Conservation (phyloP, 176 grass and related monocot genomes). For the Oryza longistaminata region DNA sequence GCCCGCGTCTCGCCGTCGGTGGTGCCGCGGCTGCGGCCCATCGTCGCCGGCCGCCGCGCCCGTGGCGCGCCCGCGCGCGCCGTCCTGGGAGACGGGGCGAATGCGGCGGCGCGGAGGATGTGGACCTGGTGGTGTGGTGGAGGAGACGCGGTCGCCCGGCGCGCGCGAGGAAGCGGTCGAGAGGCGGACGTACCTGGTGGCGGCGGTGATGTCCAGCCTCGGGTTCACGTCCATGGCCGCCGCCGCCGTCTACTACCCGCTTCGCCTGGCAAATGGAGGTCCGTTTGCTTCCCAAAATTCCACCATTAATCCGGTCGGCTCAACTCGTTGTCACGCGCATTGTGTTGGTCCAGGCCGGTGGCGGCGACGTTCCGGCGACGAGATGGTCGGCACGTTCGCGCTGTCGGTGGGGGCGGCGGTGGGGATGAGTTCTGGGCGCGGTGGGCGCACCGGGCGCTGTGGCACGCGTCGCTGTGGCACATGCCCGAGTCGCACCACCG, state of each 20-base stretch:
- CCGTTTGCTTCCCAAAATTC: too few relatives aligned
- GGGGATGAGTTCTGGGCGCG: conserved; percentile 97
- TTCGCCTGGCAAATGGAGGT: conserved; percentile 92
- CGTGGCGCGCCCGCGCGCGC: background rate
- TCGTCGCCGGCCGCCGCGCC: background rate
- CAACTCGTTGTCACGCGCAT: too few relatives aligned
- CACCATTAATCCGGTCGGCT: too few relatives aligned
- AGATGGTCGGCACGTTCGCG: conserved; percentile 85
- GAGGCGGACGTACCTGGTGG: conserved; percentile 73
- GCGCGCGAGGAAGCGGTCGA: conserved; percentile 59
- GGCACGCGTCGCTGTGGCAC: conserved; percentile 96
- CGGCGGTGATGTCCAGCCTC: conserved; percentile 83
- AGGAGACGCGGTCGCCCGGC: conserved; percentile 8
- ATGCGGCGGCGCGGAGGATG: background rate
- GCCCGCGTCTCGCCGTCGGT: background rate
- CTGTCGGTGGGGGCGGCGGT: conserved; percentile 83
- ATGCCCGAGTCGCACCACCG: conserved; percentile 99
- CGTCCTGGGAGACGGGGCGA: background rate
- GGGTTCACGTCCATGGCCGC: conserved; percentile 87
- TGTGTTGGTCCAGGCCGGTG: conserved; percentile 37
- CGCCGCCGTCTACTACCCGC: conserved; percentile 76
- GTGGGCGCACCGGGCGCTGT: conserved; percentile 91
- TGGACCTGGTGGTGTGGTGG: too few relatives aligned
- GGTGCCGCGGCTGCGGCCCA: too few relatives aligned
- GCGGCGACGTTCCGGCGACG: conserved; percentile 67